Conservation (phyloP, 2,329 filamentous ascomycete species). For the Epichloe sibirici region DNA sequence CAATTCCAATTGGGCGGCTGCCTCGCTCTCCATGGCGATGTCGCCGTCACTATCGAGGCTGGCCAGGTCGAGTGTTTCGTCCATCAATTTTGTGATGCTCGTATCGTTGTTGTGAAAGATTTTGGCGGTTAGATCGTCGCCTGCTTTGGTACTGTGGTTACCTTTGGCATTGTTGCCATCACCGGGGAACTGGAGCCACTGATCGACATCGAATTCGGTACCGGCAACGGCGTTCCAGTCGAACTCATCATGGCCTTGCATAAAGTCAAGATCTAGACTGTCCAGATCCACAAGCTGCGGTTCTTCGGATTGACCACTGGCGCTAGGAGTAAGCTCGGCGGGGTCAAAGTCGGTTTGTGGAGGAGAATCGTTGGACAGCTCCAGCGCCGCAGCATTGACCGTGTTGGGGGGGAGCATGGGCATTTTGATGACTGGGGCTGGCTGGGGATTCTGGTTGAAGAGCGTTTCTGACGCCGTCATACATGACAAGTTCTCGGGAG, state of each 20-base stretch:
- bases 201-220: constrained; percentile 44
- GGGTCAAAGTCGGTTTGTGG: constrained; percentile 33
- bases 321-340: constrained; percentile 31
- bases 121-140: not conserved
- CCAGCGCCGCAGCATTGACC: constrained; percentile 23
- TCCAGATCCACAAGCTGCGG: constrained; percentile 21
- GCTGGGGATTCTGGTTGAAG: constrained; percentile 21
- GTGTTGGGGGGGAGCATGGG: constrained; percentile 27
- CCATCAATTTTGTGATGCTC: constrained; percentile 16
- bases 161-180: constrained; percentile 31
- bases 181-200: constrained; percentile 45
- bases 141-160: constrained; percentile 12
- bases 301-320: constrained; percentile 30
- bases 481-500: constrained; percentile 36
- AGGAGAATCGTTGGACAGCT: constrained; percentile 27
- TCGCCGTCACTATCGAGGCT: constrained; percentile 17
- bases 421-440: constrained; percentile 12
- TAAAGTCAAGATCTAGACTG: constrained; percentile 33
- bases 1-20: constrained; percentile 4
- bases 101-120: not conserved
- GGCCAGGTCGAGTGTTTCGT: constrained; percentile 18
- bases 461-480: constrained; percentile 29
- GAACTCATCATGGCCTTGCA: constrained; percentile 35
- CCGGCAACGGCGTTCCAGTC: constrained; percentile 42
- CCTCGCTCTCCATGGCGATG: constrained; percentile 4